Conservation (phyloP, 2,329 filamentous ascomycete genomes). For the Didymosphaeria variabile region DNA sequence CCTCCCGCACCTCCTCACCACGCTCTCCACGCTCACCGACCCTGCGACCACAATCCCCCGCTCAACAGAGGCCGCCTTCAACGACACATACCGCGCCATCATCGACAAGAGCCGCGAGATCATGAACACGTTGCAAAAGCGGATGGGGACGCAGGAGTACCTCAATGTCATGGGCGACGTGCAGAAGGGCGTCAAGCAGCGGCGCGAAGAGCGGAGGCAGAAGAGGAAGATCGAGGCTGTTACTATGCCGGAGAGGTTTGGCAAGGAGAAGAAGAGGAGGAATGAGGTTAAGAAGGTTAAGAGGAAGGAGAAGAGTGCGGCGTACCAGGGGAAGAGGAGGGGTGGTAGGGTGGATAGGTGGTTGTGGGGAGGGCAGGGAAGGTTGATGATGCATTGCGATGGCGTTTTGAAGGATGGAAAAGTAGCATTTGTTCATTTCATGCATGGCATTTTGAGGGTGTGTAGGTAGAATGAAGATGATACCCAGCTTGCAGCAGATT, state of each 20-base stretch:
- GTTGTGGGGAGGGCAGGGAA: background rate
- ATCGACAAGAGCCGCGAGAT: conserved; percentile 77
- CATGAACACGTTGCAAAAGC: conserved; percentile 84
- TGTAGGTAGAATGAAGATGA: conserved; percentile 9
- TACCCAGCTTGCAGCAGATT: conserved; percentile 2
- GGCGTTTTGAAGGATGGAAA: conserved; percentile 13
- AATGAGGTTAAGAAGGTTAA: conserved; percentile 60
- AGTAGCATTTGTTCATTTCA: background rate
- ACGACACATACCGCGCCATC: conserved; percentile 73
- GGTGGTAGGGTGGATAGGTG: conserved; percentile 62
- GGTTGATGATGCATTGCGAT: conserved; percentile 12
- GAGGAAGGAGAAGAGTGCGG: conserved; percentile 77
- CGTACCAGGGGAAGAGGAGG: conserved; percentile 75
- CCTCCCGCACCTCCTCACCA: conserved; percentile 70
- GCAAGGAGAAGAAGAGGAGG: conserved; percentile 78
- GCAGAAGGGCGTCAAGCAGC: conserved; percentile 74
- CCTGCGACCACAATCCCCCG: conserved; percentile 75
- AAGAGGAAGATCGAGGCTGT: conserved; percentile 94
- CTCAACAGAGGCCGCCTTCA: conserved; percentile 75
- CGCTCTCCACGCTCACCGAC: conserved; percentile 86
- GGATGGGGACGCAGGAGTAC: conserved; percentile 82
- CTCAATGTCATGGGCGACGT: conserved; percentile 77
- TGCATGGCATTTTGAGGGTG: background rate
- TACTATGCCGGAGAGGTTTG: conserved; percentile 77
- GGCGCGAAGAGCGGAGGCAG: conserved; percentile 75